Evolutionary conservation across 306 rosid genomes (phyloP), one percentile per base, ranked within the genome.

Genomic region (Begonia loranthoides): DNA sequence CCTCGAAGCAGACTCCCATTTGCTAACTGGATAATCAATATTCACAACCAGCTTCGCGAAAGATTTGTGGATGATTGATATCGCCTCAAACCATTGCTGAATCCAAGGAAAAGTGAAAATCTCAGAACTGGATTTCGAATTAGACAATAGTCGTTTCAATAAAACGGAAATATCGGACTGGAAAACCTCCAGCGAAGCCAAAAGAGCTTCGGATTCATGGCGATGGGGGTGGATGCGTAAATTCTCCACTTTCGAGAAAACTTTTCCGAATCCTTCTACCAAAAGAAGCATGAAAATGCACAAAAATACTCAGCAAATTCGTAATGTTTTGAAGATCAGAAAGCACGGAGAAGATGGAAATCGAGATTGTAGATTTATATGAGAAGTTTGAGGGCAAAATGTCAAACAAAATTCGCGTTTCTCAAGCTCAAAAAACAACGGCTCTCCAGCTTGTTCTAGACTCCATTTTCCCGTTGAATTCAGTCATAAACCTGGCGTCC

Each of bases 31-130:
- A 50, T 71, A 72, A 39, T 81, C 93, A 0, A 79, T 66, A 13
- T 71, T 83, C 67, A 39, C 65, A 17, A 79, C 62, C n/a, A 88
- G 70, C 76, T 75, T 81, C 40, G 89, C 74, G 55, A 88, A 84
- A 50, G 80, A 80, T 21, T 63, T 61, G 77, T 79, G 62, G 58
- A 64, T 52, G 33, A 66, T 2, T 7, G 76, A 70, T 6, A 88
- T 59, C 19, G 76, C 64, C 48, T 66, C 66, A 14, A 84, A 59
- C 36, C 76, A 73, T 14, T 60, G 65, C 13, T 51, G 67, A 41
- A 81, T 59, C 80, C 82, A 84, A 21, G 80, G 15, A 43, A 73
- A 58, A 8, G 87, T 76, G 34, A 70, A 39, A 24, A 56, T 48
- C 44, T 71, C 72, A 1, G 73, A 70, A 9, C 47, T 62, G 15